These are phyloP conservation scores for Fagopyrum homotropicum DNA, from an alignment of 148 eudicot genomes.

Conservation along the genomic window DNA sequence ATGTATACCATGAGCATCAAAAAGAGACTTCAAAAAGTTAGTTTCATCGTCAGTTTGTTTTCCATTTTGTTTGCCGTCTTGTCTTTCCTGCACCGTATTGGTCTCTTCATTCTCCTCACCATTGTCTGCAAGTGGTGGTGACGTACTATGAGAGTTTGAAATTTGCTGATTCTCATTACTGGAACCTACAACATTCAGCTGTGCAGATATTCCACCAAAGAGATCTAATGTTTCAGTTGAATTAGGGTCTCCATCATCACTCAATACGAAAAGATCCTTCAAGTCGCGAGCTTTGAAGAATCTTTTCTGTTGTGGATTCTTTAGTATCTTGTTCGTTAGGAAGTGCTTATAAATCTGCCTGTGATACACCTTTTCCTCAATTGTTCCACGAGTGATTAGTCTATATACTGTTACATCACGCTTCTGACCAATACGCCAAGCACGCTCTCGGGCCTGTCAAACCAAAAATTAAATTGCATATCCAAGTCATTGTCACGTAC, in stretches of 20 bases:
- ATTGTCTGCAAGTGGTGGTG: conserved; percentile 23
- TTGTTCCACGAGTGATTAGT: conserved; percentile 90
- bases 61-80: conserved; percentile 27
- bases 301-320: conserved; percentile 94
- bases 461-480: conserved; percentile 8
- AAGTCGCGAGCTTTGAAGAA: conserved; percentile 90
- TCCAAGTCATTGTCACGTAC: not conserved
- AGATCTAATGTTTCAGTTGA: conserved; percentile 81
- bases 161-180: conserved; percentile 34
- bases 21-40: conserved; percentile 60
- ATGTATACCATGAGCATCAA: conserved; percentile 93
- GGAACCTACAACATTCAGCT: conserved; percentile 61
- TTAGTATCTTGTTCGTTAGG: conserved; percentile 85
- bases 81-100: conserved; percentile 33
- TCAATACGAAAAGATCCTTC: conserved; percentile 76
- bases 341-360: conserved; percentile 95
- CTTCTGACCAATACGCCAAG: conserved; percentile 98
- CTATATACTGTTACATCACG: conserved; percentile 85
- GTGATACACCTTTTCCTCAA: conserved; percentile 98
- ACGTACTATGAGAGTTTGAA: conserved; percentile 15
- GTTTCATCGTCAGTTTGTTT: conserved; percentile 57
- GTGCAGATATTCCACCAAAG: conserved; percentile 69
- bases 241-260: conserved; percentile 60
- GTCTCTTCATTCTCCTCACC: conserved; percentile 17
- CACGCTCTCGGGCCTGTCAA: conserved; percentile 97